Percentiles rank a stretch among this genome's conserved stretches.
Conservation (phyloP, 352 stramenopile species). For the Phytopythium aichiense region DNA sequence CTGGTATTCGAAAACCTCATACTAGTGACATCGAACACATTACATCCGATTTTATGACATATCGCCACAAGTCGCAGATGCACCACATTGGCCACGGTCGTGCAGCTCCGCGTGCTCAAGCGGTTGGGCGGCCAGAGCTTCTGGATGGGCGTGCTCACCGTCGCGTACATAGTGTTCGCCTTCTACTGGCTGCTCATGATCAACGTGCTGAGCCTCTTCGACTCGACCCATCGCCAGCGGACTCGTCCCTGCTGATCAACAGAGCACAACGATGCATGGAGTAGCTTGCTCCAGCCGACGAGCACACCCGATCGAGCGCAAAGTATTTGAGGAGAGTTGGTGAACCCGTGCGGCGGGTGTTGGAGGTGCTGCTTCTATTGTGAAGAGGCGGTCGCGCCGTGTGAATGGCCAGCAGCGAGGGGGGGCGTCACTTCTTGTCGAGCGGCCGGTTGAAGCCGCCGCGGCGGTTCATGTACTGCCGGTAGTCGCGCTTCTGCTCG, state of each 20-base stretch:
- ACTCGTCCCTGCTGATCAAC: neutral
- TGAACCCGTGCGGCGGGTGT: neutral
- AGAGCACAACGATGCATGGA: neutral
- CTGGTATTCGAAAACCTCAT: too few species aligned
- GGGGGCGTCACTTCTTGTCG: constrained; percentile 50
- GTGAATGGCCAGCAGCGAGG: neutral
- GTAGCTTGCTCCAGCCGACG: neutral
- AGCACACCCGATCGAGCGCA: neutral
- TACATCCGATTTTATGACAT: too few species aligned
- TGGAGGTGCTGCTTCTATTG: neutral
- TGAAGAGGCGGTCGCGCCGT: neutral
- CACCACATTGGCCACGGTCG: too few species aligned
- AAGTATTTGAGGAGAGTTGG: neutral
- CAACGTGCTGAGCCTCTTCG: constrained; percentile 50
- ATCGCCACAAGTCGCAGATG: too few species aligned
- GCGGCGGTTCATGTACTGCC: constrained; percentile 98
- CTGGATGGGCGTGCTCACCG: constrained; percentile 16
- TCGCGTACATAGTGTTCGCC: constrained; percentile 28
- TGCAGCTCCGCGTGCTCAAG: constrained; percentile 20
- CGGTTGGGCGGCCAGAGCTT: constrained; percentile 25
- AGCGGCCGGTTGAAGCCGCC: constrained; percentile 94
- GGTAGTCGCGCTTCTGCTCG: constrained; percentile 93
- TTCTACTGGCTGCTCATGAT: constrained; percentile 51
- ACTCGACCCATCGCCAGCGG: constrained; percentile 46
- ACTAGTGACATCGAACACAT: too few species aligned